Percentiles rank a stretch among this genome's conserved stretches.
These are phyloP conservation scores for Basidiobolus meristosporus DNA, from an alignment of 371 early-diverging fungal genomes.

Conservation along the genomic window DNA sequence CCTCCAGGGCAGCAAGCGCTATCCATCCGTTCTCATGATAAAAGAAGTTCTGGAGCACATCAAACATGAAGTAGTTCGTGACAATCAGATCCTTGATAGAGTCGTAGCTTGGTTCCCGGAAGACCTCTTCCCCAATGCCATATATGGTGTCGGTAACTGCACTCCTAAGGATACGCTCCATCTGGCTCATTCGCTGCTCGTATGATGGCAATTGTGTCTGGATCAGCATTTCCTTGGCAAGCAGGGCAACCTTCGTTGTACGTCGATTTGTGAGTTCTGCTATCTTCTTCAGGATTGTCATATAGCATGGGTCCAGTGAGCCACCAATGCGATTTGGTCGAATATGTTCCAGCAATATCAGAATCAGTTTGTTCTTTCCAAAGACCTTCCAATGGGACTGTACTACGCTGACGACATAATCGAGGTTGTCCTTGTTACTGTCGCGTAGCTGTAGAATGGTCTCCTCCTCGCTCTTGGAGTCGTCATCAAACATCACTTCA, in stretches of 20 bases:
- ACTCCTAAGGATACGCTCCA: slow-evolving; percentile 60
- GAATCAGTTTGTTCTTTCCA: slow-evolving; percentile 56
- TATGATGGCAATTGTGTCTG: slow-evolving; percentile 82
- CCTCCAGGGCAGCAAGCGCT: slow-evolving; percentile 79
- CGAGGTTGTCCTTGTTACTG: slow-evolving; percentile 61
- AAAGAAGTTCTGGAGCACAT: slow-evolving; percentile 87
- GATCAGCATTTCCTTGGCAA: slow-evolving; percentile 84
- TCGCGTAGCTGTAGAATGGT: slow-evolving; percentile 70
- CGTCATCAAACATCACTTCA: slow-evolving; percentile 61
- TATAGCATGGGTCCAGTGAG: slow-evolving; percentile 49
- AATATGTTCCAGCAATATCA: slow-evolving; percentile 60
- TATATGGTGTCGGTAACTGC: slow-evolving; percentile 65
- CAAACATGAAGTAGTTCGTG: slow-evolving; percentile 87
- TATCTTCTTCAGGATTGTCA: slow-evolving; percentile 58
- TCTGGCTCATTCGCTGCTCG: slow-evolving; percentile 71
- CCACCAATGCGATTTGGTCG: slow-evolving; percentile 36
- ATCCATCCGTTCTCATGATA: slow-evolving; percentile 62
- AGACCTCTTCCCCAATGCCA: slow-evolving; percentile 46
- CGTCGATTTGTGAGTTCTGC: slow-evolving; percentile 59
- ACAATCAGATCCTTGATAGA: slow-evolving; percentile 76
- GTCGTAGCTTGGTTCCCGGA: slow-evolving; percentile 57
- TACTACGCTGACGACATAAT: slow-evolving; percentile 46
- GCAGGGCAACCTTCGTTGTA: slow-evolving; percentile 75
- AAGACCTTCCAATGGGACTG: slow-evolving; percentile 69
- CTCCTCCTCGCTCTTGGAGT: slow-evolving; percentile 62